These are phyloP conservation scores for Populus alba DNA, from an alignment of 345 rosid species.

Conservation along the genomic window DNA sequence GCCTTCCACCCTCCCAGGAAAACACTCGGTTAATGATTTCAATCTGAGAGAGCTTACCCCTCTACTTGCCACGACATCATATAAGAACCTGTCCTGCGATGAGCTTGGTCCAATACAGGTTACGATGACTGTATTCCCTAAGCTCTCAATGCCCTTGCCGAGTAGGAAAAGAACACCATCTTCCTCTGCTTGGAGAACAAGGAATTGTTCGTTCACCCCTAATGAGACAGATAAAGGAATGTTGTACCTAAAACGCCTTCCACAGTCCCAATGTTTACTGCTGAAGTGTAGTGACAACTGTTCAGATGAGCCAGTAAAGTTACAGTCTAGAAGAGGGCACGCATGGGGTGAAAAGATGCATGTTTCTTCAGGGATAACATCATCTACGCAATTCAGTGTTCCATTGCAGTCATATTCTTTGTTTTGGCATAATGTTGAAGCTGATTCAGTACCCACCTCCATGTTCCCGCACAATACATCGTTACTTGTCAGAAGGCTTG, in stretches of 20 bases:
- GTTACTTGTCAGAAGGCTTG: background rate
- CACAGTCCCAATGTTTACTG: slow-evolving; percentile 31
- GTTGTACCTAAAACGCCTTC: slow-evolving; percentile 34
- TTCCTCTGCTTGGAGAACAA: slow-evolving; percentile 49
- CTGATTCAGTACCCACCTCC: slow-evolving; percentile 51
- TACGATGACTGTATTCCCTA: slow-evolving; percentile 32
- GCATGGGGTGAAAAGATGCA: slow-evolving; percentile 43
- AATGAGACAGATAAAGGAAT: slow-evolving; percentile 29
- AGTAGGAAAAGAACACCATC: slow-evolving; percentile 46
- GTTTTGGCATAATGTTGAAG: slow-evolving; percentile 41
- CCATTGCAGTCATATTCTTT: slow-evolving; percentile 46
- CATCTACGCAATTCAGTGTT: slow-evolving; percentile 25
- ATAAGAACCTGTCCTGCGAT: slow-evolving; percentile 23
- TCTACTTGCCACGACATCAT: slow-evolving; percentile 23
- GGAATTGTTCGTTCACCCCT: slow-evolving; percentile 21
- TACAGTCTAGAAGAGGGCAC: slow-evolving; percentile 52
- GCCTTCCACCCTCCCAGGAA: slow-evolving; percentile 18
- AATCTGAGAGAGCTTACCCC: slow-evolving; percentile 35
- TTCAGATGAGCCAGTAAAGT: slow-evolving; percentile 37
- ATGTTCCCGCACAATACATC: slow-evolving; percentile 40
- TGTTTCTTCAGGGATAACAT: slow-evolving; percentile 39
- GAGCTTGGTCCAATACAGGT: slow-evolving; percentile 34
- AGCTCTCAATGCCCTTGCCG: slow-evolving; percentile 20
- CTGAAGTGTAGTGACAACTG: slow-evolving; percentile 39
- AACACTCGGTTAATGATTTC: slow-evolving; percentile 32